phyloP scores from a whole-genome alignment of 2,329 filamentous ascomycete species.

The Fusarium dimerum region DNA sequence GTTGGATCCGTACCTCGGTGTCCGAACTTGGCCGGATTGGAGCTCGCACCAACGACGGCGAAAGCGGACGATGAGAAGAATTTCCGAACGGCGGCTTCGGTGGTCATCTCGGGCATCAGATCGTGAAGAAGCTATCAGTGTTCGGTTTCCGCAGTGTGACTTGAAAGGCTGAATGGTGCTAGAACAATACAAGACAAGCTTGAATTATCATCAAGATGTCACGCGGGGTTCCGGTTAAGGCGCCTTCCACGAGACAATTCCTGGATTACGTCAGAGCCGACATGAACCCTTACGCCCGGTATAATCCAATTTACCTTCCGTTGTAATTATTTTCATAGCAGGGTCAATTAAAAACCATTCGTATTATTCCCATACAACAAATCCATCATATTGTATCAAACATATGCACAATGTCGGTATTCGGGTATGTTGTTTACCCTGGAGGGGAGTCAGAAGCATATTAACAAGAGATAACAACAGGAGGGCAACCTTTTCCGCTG shows the following conservation, averaged over 20 bases:
- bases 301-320: not conserved
- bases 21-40: constrained; percentile 82
- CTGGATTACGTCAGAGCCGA: not conserved
- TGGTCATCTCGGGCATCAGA: constrained; percentile 58
- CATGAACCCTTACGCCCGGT: not conserved
- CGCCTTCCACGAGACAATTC: constrained; percentile 17
- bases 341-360: no score
- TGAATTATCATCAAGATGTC: constrained; percentile 13
- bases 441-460: not conserved
- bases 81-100: constrained; percentile 69
- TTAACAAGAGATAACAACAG: constrained; percentile 32
- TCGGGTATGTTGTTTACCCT: constrained; percentile 20
- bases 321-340: no score
- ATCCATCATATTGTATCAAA: not conserved
- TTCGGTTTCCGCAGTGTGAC: not conserved
- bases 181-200: constrained; percentile 6
- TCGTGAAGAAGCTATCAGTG: not conserved
- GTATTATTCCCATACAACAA: not conserved
- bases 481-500: constrained; percentile 56
- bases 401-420: constrained; percentile 22
- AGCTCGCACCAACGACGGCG: constrained; percentile 88
- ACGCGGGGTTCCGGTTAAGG: constrained; percentile 24
- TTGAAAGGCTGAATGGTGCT: not conserved
- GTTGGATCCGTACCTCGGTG: constrained; percentile 67
- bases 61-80: constrained; percentile 83